A percentile compares a stretch with the other conserved stretches of the same genome.
phyloP scores from a whole-genome alignment of 1,284 basidiomycete genomes.

The Fistulina hepatica region DNA sequence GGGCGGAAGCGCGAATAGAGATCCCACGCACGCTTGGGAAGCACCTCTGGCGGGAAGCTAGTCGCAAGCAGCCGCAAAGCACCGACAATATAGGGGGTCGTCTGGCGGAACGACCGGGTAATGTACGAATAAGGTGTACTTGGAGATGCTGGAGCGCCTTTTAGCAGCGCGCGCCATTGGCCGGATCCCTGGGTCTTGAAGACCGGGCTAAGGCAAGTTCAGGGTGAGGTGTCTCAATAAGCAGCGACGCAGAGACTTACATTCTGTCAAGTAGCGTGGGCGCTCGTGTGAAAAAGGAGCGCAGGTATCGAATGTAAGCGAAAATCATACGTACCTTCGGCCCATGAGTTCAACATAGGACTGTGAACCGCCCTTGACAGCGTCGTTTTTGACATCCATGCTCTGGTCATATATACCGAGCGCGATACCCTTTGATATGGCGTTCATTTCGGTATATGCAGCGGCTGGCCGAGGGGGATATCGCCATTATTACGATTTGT shows the following conservation, averaged over 20 bases:
- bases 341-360: slow-evolving; percentile 91
- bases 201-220: slow-evolving; percentile 50
- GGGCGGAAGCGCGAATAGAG: slow-evolving; percentile 76
- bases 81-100: slow-evolving; percentile 66
- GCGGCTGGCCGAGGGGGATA: slow-evolving; percentile 41
- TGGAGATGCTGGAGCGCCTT: slow-evolving; percentile 64
- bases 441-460: slow-evolving; percentile 89
- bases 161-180: slow-evolving; percentile 76
- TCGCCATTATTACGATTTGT: not conserved
- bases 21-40: slow-evolving; percentile 59
- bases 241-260: slow-evolving; percentile 29
- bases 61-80: slow-evolving; percentile 68
- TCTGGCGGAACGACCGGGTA: slow-evolving; percentile 67
- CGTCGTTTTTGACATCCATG: slow-evolving; percentile 43
- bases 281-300: too few relatives aligned
- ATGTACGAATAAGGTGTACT: slow-evolving; percentile 73
- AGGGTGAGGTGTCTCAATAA: slow-evolving; percentile 4
- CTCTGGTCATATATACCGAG: slow-evolving; percentile 60
- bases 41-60: slow-evolving; percentile 53
- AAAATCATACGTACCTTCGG: slow-evolving; percentile 46
- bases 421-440: slow-evolving; percentile 71
- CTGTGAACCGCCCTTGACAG: slow-evolving; percentile 56
- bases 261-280: slow-evolving; percentile 31
- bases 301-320: too few relatives aligned
- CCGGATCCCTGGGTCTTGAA: slow-evolving; percentile 51